Percentiles rank a stretch among this genome's conserved stretches.
phyloP scores from a whole-genome alignment of 176 grass and related monocot genomes.

The Bothriochloa decipiens region DNA sequence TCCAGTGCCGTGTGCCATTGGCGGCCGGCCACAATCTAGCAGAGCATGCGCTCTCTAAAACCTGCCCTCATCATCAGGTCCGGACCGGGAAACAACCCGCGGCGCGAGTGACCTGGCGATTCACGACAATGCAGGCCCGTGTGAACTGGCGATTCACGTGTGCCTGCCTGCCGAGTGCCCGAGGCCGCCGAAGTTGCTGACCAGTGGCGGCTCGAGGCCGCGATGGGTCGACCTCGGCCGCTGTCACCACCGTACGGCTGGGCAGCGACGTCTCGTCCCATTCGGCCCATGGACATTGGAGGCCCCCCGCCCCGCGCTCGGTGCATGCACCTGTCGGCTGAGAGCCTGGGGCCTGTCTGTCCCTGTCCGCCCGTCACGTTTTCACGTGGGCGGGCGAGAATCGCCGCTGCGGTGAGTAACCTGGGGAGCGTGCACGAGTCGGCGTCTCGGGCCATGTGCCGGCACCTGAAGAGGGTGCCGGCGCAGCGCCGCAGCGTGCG shows the following conservation, averaged over 20 bases:
- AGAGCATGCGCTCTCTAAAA: too few species aligned
- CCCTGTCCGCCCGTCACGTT: not conserved
- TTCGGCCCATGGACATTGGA: slow-evolving; percentile 31
- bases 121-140: too few species aligned
- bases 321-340: not conserved
- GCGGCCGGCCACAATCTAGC: too few species aligned
- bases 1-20: too few species aligned
- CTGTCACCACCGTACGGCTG: not conserved
- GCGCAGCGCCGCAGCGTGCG: too few species aligned
- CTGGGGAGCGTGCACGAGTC: not conserved
- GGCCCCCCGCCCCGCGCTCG: not conserved
- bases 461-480: not conserved
- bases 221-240: not conserved
- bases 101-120: too few species aligned
- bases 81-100: too few species aligned
- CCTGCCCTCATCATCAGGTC: too few species aligned
- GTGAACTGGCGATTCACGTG: not conserved
- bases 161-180: not conserved
- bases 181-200: not conserved
- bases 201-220: not conserved
- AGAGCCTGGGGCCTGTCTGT: too few species aligned
- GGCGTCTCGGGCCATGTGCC: slow-evolving; percentile 6
- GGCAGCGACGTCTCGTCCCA: not conserved
- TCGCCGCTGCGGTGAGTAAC: too few species aligned
- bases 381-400: slow-evolving; percentile 12